Base-by-base conservation (phyloP, 2,329 filamentous ascomycete genomes). In the Hypomyces rosellus region DNA sequence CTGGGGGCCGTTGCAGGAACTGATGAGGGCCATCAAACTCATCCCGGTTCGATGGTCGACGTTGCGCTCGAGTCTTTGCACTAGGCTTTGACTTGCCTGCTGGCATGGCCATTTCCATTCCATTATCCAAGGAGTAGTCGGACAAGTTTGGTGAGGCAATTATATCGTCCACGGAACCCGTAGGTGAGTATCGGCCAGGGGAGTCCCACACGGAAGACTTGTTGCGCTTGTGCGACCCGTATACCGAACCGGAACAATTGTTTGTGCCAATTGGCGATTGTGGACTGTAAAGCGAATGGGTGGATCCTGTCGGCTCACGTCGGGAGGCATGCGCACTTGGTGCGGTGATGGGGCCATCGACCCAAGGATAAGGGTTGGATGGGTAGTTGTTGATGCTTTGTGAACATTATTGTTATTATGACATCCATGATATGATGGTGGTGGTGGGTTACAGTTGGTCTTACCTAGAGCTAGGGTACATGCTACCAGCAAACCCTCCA, bases 11-110 rank as follows among this genome's bases (percentile, higher is more conserved):
- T 56, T 88, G 83, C 57, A 95, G 74, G 58, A 90, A 85, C 66
- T 95, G 89, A 59, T 90, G 86, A 8, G 89, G 88, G 3, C 89
- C 89, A 69, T 93, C 89, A 69, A 95, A 95, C 69, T 93, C 89
- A 73, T 95, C 89, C 54, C 89, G 80, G 71, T 91, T 91, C 39
- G 86, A 88, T 22, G 87, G 82, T 30, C 86, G 80, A 59, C 86
- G 78, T 63, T 88, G 84, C 14, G 78, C 71, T 38, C 75, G 72
- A 46, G 69, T 67, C 61, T 79, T 80, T 46, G 71, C 69, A 45
- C 67, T 68, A 39, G 65, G 63, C 59, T 76, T 79, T 52, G 68
- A 65, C 58, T 75, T 77, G 37, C 54, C 58, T 55, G 67, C 69
- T 3, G 69, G 64, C 34, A 69, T 65, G 34, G 68, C 61, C 49